Evolutionary conservation across 371 early-diverging fungal species (phyloP).

Genomic region (Synchytrium microbalum): DNA sequence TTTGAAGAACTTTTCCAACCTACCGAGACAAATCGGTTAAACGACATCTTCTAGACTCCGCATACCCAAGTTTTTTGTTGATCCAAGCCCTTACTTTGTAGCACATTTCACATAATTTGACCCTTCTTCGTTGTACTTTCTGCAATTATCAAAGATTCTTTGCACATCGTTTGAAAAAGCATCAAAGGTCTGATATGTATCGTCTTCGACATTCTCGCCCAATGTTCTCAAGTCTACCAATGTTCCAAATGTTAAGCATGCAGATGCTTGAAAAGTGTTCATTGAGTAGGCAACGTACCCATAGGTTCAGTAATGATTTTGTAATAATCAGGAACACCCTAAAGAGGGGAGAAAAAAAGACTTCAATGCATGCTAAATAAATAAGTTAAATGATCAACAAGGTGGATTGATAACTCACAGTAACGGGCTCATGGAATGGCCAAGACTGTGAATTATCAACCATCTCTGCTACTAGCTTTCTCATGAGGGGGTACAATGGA

Average conservation of each 20-base stretch:
- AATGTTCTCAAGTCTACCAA: conserved; percentile 72
- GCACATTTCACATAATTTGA: conserved; percentile 79
- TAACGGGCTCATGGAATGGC: conserved; percentile 41
- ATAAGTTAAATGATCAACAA: background rate
- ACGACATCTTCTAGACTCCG: background rate
- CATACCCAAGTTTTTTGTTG: conserved; percentile 27
- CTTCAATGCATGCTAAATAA: background rate
- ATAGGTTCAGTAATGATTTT: conserved; percentile 96
- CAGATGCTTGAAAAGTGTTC: background rate
- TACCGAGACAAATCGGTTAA: conserved; percentile 69
- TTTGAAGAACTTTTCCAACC: conserved; percentile 63
- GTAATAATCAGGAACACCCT: conserved; percentile 94
- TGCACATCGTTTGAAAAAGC: conserved; percentile 68
- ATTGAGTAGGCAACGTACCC: conserved; percentile 59
- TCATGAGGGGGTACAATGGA: background rate
- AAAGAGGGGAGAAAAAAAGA: conserved; percentile 88
- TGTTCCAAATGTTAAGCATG: background rate
- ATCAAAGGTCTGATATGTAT: conserved; percentile 62
- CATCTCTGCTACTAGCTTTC: background rate
- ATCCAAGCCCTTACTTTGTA: conserved; percentile 46
- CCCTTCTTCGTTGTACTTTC: conserved; percentile 70
- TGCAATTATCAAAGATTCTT: conserved; percentile 82
- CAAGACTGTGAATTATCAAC: conserved; percentile 55
- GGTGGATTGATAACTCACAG: conserved; percentile 12
- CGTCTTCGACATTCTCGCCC: conserved; percentile 60